Base-by-base conservation (phyloP, 2,329 filamentous ascomycete species). In the Emmonsiellopsis sp. region DNA sequence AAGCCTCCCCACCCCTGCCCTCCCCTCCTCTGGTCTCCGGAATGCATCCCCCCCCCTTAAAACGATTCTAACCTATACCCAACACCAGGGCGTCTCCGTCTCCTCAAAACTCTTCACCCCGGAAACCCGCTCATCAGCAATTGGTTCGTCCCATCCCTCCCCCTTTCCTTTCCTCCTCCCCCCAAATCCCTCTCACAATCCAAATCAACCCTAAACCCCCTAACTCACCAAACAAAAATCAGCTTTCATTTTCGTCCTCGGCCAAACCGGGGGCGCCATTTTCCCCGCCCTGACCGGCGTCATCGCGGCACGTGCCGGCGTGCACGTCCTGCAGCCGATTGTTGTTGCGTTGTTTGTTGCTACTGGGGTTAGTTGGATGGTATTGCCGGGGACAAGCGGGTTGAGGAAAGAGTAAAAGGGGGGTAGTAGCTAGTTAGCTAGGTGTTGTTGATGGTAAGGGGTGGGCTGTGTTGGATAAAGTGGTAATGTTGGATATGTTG, bases 241-340 rank as follows among this genome's bases (percentile, higher is more conserved):
- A 65, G 71, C 71, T 0, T 74, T 81, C n/a, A 71, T 82, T 1
- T 83, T 83, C 54, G 76, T 82, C 0, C 69, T 81, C 16, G 78
- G 78, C 0, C 79, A 82, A 59, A 71, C 79, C 4, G 79, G 79
- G 1, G 79, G 78, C 0, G 75, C 77, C 0, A 59, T 81, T 0
- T 82, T 82, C 54, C 79, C 80, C 0, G 74, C 79, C 2, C 58
- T 82, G 1, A 81, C 79, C 0, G 80, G 79, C 1, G 61, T 81
- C 1, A 69, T 82, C 10, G 77, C 77, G 0, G 63, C 72, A 0
- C 57, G 62, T 2, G 65, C 67, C 0, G 77, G 78, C 0, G 78
- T 81, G 0, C 63, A 68, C 1, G 71, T 78, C 0, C 56, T 81
- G 50, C 79, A 80, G 56, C 79, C 79, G 0, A 75, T 81, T 13